These are phyloP conservation scores for Grifola frondosa DNA, from an alignment of 1,284 basidiomycete genomes.

Conservation along the genomic window DNA sequence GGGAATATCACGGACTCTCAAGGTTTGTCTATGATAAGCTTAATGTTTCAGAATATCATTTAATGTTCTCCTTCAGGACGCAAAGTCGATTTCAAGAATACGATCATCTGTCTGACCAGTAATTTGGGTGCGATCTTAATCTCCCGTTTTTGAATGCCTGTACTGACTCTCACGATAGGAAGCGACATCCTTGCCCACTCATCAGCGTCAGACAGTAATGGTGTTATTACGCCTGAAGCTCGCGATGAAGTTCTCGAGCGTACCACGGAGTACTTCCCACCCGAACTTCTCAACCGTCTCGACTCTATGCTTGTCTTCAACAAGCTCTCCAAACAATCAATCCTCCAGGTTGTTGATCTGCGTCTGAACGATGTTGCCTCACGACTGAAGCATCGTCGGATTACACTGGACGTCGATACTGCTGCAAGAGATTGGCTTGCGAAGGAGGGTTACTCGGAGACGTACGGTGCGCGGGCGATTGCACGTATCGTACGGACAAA, in stretches of 20 bases:
- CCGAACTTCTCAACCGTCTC: slow-evolving; percentile 87
- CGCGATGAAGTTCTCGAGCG: slow-evolving; percentile 72
- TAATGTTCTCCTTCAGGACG: slow-evolving; percentile 18
- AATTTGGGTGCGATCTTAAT: slow-evolving; percentile 43
- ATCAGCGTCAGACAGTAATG: slow-evolving; percentile 63
- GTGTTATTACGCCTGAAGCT: slow-evolving; percentile 65
- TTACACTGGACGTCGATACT: slow-evolving; percentile 71
- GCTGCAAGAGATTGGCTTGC: slow-evolving; percentile 75
- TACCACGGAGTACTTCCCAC: slow-evolving; percentile 81
- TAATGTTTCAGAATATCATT: not conserved
- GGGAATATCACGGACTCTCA: slow-evolving; percentile 87
- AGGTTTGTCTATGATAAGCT: no score
- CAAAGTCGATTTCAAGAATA: slow-evolving; percentile 85
- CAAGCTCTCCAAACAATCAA: slow-evolving; percentile 74
- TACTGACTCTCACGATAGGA: slow-evolving; percentile 27
- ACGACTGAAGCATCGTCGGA: slow-evolving; percentile 63
- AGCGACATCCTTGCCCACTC: slow-evolving; percentile 76
- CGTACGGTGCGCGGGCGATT: slow-evolving; percentile 87
- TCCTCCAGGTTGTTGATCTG: slow-evolving; percentile 76
- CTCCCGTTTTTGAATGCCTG: not conserved
- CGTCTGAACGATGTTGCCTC: slow-evolving; percentile 75
- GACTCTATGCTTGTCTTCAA: slow-evolving; percentile 91
- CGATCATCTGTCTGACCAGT: slow-evolving; percentile 69
- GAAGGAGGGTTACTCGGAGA: slow-evolving; percentile 77
- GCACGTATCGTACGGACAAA: slow-evolving; percentile 77